These are phyloP conservation scores for Trichoderma sp. DNA, from an alignment of 2,329 filamentous ascomycete species.

Conservation along the genomic window DNA sequence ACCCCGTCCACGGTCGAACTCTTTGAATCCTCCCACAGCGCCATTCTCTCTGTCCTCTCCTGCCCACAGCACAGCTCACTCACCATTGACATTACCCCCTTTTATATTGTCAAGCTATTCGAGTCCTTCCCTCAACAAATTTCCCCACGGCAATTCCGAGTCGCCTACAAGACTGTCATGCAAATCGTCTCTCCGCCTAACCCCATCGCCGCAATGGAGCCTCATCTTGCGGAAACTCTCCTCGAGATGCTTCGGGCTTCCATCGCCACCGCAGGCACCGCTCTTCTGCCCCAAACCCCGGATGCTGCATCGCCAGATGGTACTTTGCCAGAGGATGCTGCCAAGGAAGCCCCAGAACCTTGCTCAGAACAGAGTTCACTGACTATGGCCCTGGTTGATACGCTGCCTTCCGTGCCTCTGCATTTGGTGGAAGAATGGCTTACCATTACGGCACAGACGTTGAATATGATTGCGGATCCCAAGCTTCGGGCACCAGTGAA, in stretches of 20 bases:
- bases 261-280: slow-evolving; percentile 51
- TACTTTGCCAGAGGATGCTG: slow-evolving; percentile 32
- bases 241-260: slow-evolving; percentile 72
- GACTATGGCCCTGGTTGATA: slow-evolving; percentile 73
- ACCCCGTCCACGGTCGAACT: slow-evolving; percentile 53
- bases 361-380: slow-evolving; percentile 79
- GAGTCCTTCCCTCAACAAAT: slow-evolving; percentile 75
- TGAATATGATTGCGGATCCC: slow-evolving; percentile 62
- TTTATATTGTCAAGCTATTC: slow-evolving; percentile 81
- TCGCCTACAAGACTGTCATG: slow-evolving; percentile 83
- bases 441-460: slow-evolving; percentile 63
- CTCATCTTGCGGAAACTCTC: slow-evolving; percentile 74
- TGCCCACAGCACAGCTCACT: slow-evolving; percentile 73
- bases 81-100: slow-evolving; percentile 69
- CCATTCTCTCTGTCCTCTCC: slow-evolving; percentile 75
- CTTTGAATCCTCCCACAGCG: slow-evolving; percentile 87
- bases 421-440: slow-evolving; percentile 78
- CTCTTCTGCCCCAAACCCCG: slow-evolving; percentile 37
- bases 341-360: slow-evolving; percentile 31
- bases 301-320: slow-evolving; percentile 33
- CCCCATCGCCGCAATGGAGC: slow-evolving; percentile 68
- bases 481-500: slow-evolving; percentile 63
- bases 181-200: slow-evolving; percentile 80
- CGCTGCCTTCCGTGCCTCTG: slow-evolving; percentile 70
- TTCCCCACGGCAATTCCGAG: slow-evolving; percentile 79